Base-by-base conservation (phyloP, 106 monocot genomes). In the Gastrodia elata region DNA sequence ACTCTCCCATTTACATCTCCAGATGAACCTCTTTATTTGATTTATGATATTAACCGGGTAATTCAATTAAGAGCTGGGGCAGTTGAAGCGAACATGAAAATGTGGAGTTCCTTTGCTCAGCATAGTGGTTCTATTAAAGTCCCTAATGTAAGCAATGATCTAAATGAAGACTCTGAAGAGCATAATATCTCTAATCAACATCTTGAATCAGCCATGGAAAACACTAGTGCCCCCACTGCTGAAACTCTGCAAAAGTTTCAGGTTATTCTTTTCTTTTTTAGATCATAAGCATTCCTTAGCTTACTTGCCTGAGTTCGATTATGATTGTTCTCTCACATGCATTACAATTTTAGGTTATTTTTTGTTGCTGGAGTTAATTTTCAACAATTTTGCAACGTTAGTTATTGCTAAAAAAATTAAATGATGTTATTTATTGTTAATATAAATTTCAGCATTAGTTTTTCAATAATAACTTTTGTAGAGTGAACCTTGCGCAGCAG, bases 1-100 rank as follows among this genome's bases (percentile, higher is more conserved):
- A 87, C 98, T 69, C 86, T 98, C 42, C 98, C 98, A 16, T 98
- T 91, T 46, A 83, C 91, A 40, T 72, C 64, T 35, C 93, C 88
- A 34, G 98, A 98, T 77, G 98, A 98, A 58, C 98, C 98, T 28
- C 90, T 98, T 70, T 98, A 93, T 71, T 74, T 98, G 73, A 93
- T 98, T 52, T 93, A 98, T 78, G 98, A 91, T 80, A 98, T 93
- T 73, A 98, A 98, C 58, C 76, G 98, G 65, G 79, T 98, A 61
- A 72, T 98, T 76, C 98, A 98, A 82, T 39, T 93, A 20, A 84
- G 91, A 65, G 88, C 93, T 39, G 98, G 98, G 8, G 79, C 91
- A 32, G 44, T 98, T 35, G 98, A 98, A 78, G 84, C 88, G 39
- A 98, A 87, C 79, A 82, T 98, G 91, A 98, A 98, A 87, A 70